phyloP scores from a whole-genome alignment of 306 rosid species.

The Heteromeles arbutifolia region DNA sequence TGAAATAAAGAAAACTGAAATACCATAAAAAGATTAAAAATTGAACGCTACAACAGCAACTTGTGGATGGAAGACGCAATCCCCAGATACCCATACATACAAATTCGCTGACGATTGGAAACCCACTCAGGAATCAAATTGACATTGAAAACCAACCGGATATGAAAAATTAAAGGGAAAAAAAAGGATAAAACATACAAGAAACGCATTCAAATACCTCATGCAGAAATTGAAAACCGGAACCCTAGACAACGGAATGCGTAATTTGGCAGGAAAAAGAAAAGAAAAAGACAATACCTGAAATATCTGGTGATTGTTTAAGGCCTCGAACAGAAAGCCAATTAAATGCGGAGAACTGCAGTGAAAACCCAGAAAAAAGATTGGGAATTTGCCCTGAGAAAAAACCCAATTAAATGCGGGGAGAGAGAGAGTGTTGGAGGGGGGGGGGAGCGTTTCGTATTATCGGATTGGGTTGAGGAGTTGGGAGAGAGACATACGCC shows the following conservation, averaged over 20 bases:
- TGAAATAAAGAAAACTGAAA: neutral
- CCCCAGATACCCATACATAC: neutral
- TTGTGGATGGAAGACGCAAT: neutral
- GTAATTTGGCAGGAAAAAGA: neutral
- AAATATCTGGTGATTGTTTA: neutral
- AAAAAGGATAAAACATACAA: neutral
- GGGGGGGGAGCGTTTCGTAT: conserved; percentile 7
- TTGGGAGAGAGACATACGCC: conserved; percentile 12
- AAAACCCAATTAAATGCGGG: conserved; percentile 25
- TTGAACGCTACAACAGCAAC: neutral
- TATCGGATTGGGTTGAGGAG: conserved; percentile 26
- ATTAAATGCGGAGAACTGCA: neutral
- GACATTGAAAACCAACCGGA: neutral
- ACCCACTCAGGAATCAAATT: neutral
- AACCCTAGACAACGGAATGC: conserved; percentile 29
- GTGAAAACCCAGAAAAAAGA: neutral
- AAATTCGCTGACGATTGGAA: neutral
- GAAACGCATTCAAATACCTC: conserved; percentile 4
- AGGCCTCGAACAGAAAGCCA: neutral
- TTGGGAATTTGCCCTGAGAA: conserved; percentile 19
- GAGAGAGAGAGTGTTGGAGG: neutral
- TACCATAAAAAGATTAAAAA: neutral
- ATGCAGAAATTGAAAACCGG: conserved; percentile 10
- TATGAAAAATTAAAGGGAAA: neutral
- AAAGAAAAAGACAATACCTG: neutral